Evolutionary conservation across 2,329 filamentous ascomycete genomes (phyloP).

Genomic region (Xylariaceae sp.): DNA sequence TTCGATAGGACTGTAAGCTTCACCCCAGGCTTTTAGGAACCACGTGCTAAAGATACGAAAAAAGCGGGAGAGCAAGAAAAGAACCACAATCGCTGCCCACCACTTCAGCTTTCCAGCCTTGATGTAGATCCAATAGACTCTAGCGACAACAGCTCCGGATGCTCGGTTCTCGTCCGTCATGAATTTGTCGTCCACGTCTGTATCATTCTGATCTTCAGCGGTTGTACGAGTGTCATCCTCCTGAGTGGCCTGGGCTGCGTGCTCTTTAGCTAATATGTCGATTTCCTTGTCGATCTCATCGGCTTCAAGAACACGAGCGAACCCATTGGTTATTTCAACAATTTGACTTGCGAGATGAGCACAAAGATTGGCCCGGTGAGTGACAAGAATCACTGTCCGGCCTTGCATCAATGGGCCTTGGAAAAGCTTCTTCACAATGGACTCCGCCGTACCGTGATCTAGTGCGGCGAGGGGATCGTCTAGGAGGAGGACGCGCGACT

Average conservation of each 20-base stretch:
- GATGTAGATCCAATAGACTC: conserved; percentile 83
- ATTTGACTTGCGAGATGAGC: conserved; percentile 70
- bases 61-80: conserved; percentile 63
- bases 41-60: conserved; percentile 67
- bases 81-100: conserved; percentile 65
- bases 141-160: conserved; percentile 70
- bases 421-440: conserved; percentile 60
- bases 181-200: conserved; percentile 68
- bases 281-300: conserved; percentile 43
- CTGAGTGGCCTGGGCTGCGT: conserved; percentile 19
- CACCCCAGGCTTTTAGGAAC: conserved; percentile 86
- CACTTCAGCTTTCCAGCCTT: conserved; percentile 72
- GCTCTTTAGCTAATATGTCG: conserved; percentile 30
- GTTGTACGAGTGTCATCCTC: conserved; percentile 32
- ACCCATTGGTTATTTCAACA: conserved; percentile 65
- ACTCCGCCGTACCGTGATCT: conserved; percentile 60
- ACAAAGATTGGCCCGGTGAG: conserved; percentile 76
- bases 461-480: conserved; percentile 64
- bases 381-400: conserved; percentile 75
- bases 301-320: conserved; percentile 47
- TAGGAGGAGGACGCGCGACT: conserved; percentile 54
- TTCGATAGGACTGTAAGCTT: conserved; percentile 57
- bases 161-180: conserved; percentile 74
- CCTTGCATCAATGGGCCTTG: conserved; percentile 57
- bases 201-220: conserved; percentile 41